These are phyloP conservation scores for Zasmidium cellare DNA, from an alignment of 2,329 filamentous ascomycete species.

Conservation along the genomic window DNA sequence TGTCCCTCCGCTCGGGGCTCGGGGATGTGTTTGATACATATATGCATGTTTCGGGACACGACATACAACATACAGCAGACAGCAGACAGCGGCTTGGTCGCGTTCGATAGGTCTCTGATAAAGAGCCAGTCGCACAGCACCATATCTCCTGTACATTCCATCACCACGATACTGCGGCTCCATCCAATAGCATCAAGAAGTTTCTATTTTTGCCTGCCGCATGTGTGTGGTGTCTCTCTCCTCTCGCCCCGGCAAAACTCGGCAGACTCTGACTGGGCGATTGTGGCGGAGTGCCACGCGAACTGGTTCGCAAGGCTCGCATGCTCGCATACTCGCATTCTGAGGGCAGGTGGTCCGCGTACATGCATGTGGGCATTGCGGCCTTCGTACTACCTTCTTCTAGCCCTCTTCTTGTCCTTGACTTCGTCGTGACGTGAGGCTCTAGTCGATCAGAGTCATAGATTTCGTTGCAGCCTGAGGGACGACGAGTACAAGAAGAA, in stretches of 20 bases:
- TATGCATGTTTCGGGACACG: too few relatives aligned
- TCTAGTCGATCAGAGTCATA: not conserved
- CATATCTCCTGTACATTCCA: too few relatives aligned
- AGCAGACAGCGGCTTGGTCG: too few relatives aligned
- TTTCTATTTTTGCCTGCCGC: too few relatives aligned
- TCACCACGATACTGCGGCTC: not conserved
- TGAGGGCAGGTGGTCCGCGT: not conserved
- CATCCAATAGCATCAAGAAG: too few relatives aligned
- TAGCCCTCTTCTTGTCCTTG: not conserved
- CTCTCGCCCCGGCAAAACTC: not conserved
- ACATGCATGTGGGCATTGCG: not conserved
- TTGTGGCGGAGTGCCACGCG: slow-evolving; percentile 1
- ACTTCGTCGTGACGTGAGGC: not conserved
- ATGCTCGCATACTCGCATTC: not conserved
- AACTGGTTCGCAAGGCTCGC: not conserved
- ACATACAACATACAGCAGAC: too few relatives aligned
- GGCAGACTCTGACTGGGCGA: slow-evolving; percentile 3
- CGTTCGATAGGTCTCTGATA: too few relatives aligned
- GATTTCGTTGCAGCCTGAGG: not conserved
- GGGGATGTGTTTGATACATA: too few relatives aligned
- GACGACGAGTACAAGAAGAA: not conserved
- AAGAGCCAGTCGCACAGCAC: too few relatives aligned
- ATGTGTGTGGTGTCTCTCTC: too few relatives aligned
- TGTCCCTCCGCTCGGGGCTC: too few relatives aligned
- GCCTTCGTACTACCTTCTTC: not conserved